Percentiles rank a stretch among this genome's conserved stretches.
These are phyloP conservation scores for Schizonepeta tenuifolia DNA, from an alignment of 257 asterid genomes.

Conservation along the genomic window DNA sequence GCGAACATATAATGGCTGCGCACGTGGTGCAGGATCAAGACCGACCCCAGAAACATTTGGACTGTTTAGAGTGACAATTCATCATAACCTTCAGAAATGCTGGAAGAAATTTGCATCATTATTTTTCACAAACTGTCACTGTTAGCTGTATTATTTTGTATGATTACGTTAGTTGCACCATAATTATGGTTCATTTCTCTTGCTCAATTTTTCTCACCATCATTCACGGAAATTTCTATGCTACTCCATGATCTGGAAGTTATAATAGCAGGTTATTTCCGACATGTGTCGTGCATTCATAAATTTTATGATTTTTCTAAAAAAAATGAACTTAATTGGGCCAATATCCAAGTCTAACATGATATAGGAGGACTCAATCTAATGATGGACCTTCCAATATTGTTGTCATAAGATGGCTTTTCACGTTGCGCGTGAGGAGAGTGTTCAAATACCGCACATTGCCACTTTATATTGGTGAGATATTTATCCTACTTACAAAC, in stretches of 20 bases:
- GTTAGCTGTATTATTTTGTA: not conserved
- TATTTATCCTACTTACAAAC: no score
- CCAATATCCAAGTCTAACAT: no score
- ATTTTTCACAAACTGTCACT: not conserved
- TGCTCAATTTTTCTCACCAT: not conserved
- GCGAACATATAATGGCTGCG: not conserved
- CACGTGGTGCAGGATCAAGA: not conserved
- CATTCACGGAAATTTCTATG: not conserved
- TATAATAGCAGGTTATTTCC: no score
- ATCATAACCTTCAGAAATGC: not conserved
- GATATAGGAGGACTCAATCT: no score
- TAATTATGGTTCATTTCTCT: slow-evolving; percentile 11
- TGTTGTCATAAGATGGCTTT: no score
- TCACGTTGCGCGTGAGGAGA: no score
- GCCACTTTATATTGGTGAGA: no score
- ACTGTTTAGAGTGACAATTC: not conserved
- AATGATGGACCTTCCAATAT: no score
- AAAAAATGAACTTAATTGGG: no score
- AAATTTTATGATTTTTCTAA: no score
- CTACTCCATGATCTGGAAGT: not conserved
- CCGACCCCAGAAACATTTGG: not conserved
- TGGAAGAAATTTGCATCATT: not conserved
- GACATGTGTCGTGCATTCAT: no score
- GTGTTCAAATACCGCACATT: no score
- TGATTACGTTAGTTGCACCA: slow-evolving; percentile 3